Evolutionary conservation across 306 rosid species (phyloP), one percentile per base, ranked within the genome.

Genomic region (Gastrolobium bilobum): DNA sequence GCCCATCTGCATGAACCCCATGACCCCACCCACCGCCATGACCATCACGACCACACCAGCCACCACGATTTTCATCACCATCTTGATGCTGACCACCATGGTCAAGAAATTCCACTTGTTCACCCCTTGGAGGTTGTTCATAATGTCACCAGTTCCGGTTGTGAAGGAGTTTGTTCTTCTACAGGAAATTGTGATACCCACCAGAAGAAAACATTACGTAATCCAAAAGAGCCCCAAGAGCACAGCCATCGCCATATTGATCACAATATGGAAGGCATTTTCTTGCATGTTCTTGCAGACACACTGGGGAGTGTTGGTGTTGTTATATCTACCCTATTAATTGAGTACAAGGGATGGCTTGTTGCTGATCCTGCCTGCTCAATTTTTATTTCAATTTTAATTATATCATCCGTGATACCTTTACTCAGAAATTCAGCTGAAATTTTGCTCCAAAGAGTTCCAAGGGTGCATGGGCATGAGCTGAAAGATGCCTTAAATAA

Each of bases 231-330:
- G 50, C 52, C 84, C 31, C 51, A 73, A 60, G 82, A 82, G 78
- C 93, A 87, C 50, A 84, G 63, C 15, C 97, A 90, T 73, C 94
- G 15, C 76, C 99, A 95, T 80, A 87, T 95, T 11, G 99, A 95
- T 87, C 99, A 92, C 92, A 95, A 95, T 74, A 95, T 95, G 99
- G 97, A 95, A 91, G 99, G 99, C 67, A 92, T 95, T 80, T 95
- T 92, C 81, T 80, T 95, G 83, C 99, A 95, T 60, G 98, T 95
- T 78, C 85, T 95, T 84, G 99, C 99, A 29, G 99, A 95, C 84
- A 95, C 99, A 3, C 4, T 95, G 87, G 99, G 99, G 53, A 95
- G 99, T 81, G 99, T 95, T 11, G 99, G 99, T 35, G 99, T 95
- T 37, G 97, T 92, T 52, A 84, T 95, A 82, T 95, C 99, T 3